phyloP scores from a whole-genome alignment of 805 yeast species.

The Pichia heedii region DNA sequence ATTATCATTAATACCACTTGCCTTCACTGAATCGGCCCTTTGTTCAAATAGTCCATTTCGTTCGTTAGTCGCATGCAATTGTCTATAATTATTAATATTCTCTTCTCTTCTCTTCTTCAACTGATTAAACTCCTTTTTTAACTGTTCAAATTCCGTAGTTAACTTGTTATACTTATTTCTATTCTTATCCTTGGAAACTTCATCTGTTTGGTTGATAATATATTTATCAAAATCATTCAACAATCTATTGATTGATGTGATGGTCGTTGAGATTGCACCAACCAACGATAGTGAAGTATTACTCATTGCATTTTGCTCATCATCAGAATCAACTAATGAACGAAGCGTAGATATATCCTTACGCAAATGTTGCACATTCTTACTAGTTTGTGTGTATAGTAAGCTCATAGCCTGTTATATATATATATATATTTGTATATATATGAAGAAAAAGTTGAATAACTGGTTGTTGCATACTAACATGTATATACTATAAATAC shows the following conservation, averaged over 20 bases:
- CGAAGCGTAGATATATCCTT: constrained; percentile 64
- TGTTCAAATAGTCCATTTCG: constrained; percentile 27
- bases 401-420: constrained; percentile 50
- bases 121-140: constrained; percentile 41
- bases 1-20: constrained; percentile 30
- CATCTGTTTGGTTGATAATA: constrained; percentile 47
- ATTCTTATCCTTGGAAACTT: constrained; percentile 47
- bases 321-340: constrained; percentile 49
- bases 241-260: constrained; percentile 67
- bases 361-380: constrained; percentile 67
- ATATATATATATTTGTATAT: too few relatives aligned
- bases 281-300: constrained; percentile 44
- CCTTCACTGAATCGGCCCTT: constrained; percentile 13
- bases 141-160: constrained; percentile 36
- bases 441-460: too few relatives aligned
- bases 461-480: too few relatives aligned
- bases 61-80: constrained; percentile 30
- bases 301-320: background rate
- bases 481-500: too few relatives aligned
- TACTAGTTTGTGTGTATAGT: constrained; percentile 79
- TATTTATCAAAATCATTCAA: constrained; percentile 37
- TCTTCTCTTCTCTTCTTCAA: constrained; percentile 50
- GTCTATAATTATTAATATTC: constrained; percentile 35
- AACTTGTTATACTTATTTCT: constrained; percentile 55
- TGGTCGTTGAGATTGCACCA: constrained; percentile 68